phyloP scores from a whole-genome alignment of 306 rosid species.

The Datisca glomerata region DNA sequence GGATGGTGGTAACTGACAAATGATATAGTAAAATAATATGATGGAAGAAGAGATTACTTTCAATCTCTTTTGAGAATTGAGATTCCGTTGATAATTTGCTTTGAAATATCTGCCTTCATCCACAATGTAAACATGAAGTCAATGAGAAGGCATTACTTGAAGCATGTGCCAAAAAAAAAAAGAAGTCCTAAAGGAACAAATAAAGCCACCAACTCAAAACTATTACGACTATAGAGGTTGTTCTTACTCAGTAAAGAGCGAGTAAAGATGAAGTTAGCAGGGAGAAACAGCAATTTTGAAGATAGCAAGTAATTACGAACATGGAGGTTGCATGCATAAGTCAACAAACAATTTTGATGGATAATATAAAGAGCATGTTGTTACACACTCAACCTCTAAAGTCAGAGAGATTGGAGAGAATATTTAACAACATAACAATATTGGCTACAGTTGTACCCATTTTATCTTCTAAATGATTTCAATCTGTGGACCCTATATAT shows the following conservation, averaged over 20 bases:
- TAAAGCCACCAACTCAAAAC: neutral
- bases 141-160: constrained; percentile 8
- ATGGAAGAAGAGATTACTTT: constrained; percentile 32
- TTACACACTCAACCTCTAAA: too few species aligned
- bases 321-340: too few species aligned
- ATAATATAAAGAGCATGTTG: too few species aligned
- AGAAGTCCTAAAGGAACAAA: neutral
- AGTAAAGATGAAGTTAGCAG: neutral
- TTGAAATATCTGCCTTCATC: constrained; percentile 73
- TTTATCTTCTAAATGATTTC: too few species aligned
- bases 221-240: neutral
- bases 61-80: constrained; percentile 16
- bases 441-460: too few species aligned
- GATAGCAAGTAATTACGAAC: neutral
- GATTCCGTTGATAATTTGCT: constrained; percentile 34
- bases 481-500: too few species aligned
- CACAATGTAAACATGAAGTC: constrained; percentile 25
- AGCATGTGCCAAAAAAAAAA: neutral
- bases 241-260: neutral
- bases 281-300: neutral
- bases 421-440: too few species aligned
- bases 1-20: too few species aligned
- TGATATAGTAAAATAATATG: constrained; percentile 11
- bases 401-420: too few species aligned
- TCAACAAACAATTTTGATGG: too few species aligned